These are phyloP conservation scores for Pleurotus tuber-regium DNA, from an alignment of 768 basidiomycete species.

Conservation along the genomic window DNA sequence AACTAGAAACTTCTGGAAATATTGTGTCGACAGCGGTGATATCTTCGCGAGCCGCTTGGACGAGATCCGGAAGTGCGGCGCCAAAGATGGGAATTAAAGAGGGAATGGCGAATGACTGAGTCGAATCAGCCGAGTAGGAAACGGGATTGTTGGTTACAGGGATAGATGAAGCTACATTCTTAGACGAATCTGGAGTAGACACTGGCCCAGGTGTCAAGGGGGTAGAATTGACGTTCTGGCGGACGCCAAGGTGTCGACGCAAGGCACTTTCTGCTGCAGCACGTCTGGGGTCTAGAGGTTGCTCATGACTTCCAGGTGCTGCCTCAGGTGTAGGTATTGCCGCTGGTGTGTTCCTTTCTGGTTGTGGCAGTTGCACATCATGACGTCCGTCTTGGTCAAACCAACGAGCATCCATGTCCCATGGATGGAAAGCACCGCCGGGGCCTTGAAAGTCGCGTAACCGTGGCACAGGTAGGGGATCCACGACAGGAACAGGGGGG, in stretches of 20 bases:
- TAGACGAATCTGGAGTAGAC: not conserved
- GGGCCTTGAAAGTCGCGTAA: conserved; percentile 66
- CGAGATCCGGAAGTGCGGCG: not conserved
- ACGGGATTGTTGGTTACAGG: conserved; percentile 2
- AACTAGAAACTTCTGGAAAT: not conserved
- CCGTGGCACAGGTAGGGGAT: conserved; percentile 44
- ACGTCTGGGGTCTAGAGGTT: conserved; percentile 7
- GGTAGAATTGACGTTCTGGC: conserved; percentile 3
- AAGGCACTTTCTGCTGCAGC: conserved; percentile 6
- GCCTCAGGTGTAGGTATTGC: conserved; percentile 6
- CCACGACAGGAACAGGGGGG: conserved; percentile 11
- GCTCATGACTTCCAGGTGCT: not conserved
- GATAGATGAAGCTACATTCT: not conserved
- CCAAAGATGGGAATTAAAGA: conserved; percentile 2
- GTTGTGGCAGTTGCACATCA: conserved; percentile 9
- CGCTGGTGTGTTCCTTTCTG: not conserved
- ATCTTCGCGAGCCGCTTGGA: not conserved
- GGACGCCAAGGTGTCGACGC: conserved; percentile 37
- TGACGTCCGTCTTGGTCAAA: conserved; percentile 24
- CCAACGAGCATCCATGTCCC: conserved; percentile 31
- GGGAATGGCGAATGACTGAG: not conserved
- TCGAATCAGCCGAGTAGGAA: not conserved
- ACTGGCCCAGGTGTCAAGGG: conserved; percentile 7
- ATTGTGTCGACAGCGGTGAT: conserved; percentile 11
- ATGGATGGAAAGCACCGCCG: conserved; percentile 62